These are phyloP conservation scores for Leishmania gerbilli DNA, from an alignment of 208 protist genomes.

Conservation along the genomic window DNA sequence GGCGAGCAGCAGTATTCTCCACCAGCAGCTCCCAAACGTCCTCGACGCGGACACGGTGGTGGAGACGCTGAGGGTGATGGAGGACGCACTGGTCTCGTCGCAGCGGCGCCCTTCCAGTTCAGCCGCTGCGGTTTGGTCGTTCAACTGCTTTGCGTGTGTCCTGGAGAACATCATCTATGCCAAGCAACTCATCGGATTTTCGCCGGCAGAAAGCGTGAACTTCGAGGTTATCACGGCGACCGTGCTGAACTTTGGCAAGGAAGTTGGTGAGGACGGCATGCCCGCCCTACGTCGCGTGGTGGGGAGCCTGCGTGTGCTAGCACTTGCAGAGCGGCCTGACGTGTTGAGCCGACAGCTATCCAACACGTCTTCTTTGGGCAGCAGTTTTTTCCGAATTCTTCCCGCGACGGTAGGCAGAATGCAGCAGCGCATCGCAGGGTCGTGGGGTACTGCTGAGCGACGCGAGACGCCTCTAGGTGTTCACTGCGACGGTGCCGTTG, in stretches of 20 bases:
- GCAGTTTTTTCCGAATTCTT: constrained; percentile 30
- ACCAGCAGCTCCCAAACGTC: constrained; percentile 31
- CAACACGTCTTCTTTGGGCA: constrained; percentile 7
- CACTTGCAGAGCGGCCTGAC: constrained; percentile 29
- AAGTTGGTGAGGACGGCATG: constrained; percentile 19
- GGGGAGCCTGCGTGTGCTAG: constrained; percentile 27
- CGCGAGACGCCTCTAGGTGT: constrained; percentile 12
- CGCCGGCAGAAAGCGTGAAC: constrained; percentile 33
- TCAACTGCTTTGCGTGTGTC: constrained; percentile 33
- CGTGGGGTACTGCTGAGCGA: constrained; percentile 16
- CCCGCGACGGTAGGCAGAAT: constrained; percentile 31
- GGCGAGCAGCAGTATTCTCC: constrained; percentile 23
- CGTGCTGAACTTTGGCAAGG: constrained; percentile 35
- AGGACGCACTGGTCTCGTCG: constrained; percentile 14
- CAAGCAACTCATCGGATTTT: constrained; percentile 37
- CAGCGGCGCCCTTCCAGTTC: constrained; percentile 19
- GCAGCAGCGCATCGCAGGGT: constrained; percentile 26
- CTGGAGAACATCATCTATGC: constrained; percentile 44
- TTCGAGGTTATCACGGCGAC: constrained; percentile 40
- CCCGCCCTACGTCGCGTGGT: constrained; percentile 24
- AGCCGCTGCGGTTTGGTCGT: constrained; percentile 13
- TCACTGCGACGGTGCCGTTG: constrained; percentile 26
- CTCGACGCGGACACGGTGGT: constrained; percentile 15
- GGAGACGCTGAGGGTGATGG: constrained; percentile 24
- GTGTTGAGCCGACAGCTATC: neutral